These are phyloP conservation scores for Gaertneriomyces sp. DNA, from an alignment of 192 early-diverging fungal genomes.

Conservation along the genomic window DNA sequence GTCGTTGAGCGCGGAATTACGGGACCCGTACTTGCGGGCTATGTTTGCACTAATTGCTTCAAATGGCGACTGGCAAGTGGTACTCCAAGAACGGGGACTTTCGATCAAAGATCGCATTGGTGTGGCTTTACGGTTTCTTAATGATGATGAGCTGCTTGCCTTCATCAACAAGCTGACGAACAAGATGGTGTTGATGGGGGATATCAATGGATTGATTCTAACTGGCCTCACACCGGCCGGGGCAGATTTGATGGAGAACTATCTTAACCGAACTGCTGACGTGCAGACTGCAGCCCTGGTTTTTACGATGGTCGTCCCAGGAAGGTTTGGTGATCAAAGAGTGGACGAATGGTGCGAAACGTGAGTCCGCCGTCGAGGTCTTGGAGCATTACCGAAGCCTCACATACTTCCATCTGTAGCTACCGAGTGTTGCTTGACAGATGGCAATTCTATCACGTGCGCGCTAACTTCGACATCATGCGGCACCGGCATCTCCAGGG, in stretches of 20 bases:
- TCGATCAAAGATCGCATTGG: conserved; percentile 75
- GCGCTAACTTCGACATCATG: conserved; percentile 89
- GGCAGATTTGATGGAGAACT: conserved; percentile 70
- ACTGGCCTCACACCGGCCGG: conserved; percentile 71
- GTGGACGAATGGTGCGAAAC: conserved; percentile 71
- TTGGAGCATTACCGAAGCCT: conserved; percentile 3
- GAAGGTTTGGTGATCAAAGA: conserved; percentile 54
- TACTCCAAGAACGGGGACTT: conserved; percentile 68
- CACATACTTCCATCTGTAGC: conserved; percentile 28
- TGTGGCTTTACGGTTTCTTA: conserved; percentile 80
- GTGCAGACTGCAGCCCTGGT: conserved; percentile 83
- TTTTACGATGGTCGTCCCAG: conserved; percentile 59
- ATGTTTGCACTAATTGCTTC: conserved; percentile 86
- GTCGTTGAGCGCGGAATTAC: conserved; percentile 54
- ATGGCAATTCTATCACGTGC: conserved; percentile 80
- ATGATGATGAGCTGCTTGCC: conserved; percentile 68
- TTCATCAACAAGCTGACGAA: conserved; percentile 60
- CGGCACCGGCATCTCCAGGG: conserved; percentile 51
- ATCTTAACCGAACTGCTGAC: conserved; percentile 83
- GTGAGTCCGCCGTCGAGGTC: conserved; percentile 34
- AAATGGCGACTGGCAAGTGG: conserved; percentile 71
- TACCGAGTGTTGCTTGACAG: conserved; percentile 84
- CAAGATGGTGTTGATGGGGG: conserved; percentile 57
- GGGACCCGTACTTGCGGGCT: conserved; percentile 74
- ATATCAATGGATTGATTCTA: conserved; percentile 77